Conservation (phyloP, 2,329 filamentous ascomycete genomes). For the Penicillium expansum region DNA sequence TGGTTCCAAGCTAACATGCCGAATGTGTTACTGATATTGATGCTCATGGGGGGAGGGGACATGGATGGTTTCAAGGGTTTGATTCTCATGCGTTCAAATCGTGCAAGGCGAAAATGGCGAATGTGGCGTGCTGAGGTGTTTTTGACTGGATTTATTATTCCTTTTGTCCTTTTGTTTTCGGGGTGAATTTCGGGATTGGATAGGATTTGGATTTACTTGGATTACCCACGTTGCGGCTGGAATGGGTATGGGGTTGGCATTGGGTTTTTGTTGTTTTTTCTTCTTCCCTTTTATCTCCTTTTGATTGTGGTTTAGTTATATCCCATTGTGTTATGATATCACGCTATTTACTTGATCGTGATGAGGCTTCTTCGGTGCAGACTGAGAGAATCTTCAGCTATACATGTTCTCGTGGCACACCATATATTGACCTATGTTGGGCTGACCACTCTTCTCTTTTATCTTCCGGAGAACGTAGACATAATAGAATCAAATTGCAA, state of each 20-base stretch:
- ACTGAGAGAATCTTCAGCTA: not conserved
- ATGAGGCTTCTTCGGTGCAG: not conserved
- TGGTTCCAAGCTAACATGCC: conserved; percentile 1
- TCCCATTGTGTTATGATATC: conserved; percentile 29
- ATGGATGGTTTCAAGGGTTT: not conserved
- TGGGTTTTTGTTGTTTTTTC: not conserved
- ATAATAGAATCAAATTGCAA: not conserved
- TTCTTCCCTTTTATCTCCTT: not conserved
- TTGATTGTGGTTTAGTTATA: conserved; percentile 21
- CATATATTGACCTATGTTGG: conserved; percentile 6
- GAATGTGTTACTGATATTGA: conserved; percentile 1
- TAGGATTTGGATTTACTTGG: not conserved
- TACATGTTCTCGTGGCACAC: conserved; percentile 1
- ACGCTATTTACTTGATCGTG: conserved; percentile 18
- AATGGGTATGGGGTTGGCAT: not conserved
- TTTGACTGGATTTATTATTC: too few relatives aligned
- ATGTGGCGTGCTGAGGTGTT: conserved; percentile 15
- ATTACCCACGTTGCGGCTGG: not conserved
- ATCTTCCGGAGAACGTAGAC: not conserved
- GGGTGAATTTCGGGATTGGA: not conserved
- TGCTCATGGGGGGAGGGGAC: not conserved
- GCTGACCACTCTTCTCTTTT: not conserved
- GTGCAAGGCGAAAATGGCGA: conserved; percentile 15
- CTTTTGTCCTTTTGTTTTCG: not conserved
- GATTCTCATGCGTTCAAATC: not conserved